phyloP scores from a whole-genome alignment of 192 early-diverging fungal genomes.

The Polychytrium aggregatum region DNA sequence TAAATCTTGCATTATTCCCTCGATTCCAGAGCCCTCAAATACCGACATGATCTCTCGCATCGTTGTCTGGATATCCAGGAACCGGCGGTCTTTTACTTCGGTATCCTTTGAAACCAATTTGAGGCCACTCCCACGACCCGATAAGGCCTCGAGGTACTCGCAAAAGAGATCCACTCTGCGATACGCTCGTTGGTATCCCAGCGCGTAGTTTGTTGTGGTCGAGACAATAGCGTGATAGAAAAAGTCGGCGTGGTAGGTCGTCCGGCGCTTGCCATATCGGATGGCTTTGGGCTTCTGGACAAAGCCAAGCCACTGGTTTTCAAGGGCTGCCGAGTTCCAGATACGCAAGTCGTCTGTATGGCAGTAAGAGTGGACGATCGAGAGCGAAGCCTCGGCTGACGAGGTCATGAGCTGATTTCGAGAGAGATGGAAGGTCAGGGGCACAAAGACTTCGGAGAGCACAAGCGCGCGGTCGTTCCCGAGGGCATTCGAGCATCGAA shows the following conservation, averaged over 20 bases:
- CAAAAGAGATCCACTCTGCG: slow-evolving; percentile 12
- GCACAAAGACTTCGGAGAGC: slow-evolving; percentile 14
- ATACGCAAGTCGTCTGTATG: slow-evolving; percentile 18
- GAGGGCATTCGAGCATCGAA: slow-evolving; percentile 8
- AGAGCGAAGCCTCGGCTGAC: slow-evolving; percentile 13
- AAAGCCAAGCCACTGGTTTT: slow-evolving; percentile 23
- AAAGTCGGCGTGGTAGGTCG: slow-evolving; percentile 11
- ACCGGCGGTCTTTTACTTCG: slow-evolving; percentile 2
- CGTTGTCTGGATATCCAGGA: slow-evolving; percentile 5
- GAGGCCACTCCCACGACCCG: slow-evolving; percentile 10
- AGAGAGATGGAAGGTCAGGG: slow-evolving; percentile 15
- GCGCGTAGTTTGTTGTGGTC: slow-evolving; percentile 3
- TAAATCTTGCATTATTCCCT: slow-evolving; percentile 23
- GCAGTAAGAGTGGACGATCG: slow-evolving; percentile 9
- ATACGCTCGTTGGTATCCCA: slow-evolving; percentile 9
- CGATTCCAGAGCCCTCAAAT: slow-evolving; percentile 13
- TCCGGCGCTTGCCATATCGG: background rate
- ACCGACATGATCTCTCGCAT: slow-evolving; percentile 21
- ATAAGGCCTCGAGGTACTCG: slow-evolving; percentile 28
- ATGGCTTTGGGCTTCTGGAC: slow-evolving; percentile 2
- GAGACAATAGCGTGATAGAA: slow-evolving; percentile 17
- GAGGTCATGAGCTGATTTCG: background rate
- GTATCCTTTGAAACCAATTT: background rate
- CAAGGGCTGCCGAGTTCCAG: slow-evolving; percentile 22
- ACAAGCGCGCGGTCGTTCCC: slow-evolving; percentile 11